phyloP scores from a whole-genome alignment of 176 grass and related monocot species.

The Hsuehochloa calcarea region DNA sequence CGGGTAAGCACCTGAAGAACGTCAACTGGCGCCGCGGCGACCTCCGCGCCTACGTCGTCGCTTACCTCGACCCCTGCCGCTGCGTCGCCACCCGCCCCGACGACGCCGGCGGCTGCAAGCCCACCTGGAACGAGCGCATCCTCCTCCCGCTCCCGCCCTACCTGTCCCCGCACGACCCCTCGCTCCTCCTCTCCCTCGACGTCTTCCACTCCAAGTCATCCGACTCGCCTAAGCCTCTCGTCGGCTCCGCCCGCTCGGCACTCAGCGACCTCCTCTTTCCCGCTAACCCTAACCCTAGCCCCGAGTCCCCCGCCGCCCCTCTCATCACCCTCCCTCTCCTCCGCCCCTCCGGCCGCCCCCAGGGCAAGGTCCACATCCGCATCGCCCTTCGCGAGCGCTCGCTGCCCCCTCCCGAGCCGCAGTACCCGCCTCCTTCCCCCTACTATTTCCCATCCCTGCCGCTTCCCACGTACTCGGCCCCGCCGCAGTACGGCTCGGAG shows the following conservation, averaged over 20 bases:
- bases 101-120: constrained; percentile 71
- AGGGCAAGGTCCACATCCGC: constrained; percentile 80
- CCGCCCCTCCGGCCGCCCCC: constrained; percentile 82
- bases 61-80: constrained; percentile 73
- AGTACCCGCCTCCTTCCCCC: constrained; percentile 55
- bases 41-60: constrained; percentile 85
- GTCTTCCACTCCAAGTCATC: constrained; percentile 96
- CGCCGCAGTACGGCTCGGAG: constrained; percentile 52
- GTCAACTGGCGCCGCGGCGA: constrained; percentile 95
- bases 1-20: constrained; percentile 93
- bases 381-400: constrained; percentile 66
- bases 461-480: constrained; percentile 47
- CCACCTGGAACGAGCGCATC: constrained; percentile 90
- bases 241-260: constrained; percentile 63
- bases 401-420: constrained; percentile 53
- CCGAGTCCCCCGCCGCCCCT: constrained; percentile 29
- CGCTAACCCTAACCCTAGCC: constrained; percentile 48
- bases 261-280: constrained; percentile 68
- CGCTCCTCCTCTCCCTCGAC: constrained; percentile 76
- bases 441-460: constrained; percentile 62
- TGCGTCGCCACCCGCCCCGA: constrained; percentile 76
- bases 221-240: constrained; percentile 88
- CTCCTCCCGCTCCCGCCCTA: constrained; percentile 57
- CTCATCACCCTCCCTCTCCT: constrained; percentile 66
- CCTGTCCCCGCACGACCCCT: constrained; percentile 59